Evolutionary conservation across 164 flowering plant genomes (phyloP).

Genomic region (Piper betle): DNA sequence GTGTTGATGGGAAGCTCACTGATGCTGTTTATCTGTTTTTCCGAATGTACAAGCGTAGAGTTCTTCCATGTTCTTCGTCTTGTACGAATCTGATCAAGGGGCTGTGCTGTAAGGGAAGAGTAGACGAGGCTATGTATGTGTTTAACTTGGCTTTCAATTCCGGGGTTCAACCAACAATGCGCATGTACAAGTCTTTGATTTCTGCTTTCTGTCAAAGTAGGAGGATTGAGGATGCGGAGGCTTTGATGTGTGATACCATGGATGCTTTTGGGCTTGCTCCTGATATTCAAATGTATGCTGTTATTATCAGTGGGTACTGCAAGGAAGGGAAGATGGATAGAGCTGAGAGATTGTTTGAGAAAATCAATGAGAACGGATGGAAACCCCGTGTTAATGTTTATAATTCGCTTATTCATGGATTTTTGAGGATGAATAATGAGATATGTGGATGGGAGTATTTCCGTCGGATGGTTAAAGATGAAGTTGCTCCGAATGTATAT

Average conservation of each 20-base stretch:
- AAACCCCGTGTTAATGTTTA: slow-evolving; percentile 37
- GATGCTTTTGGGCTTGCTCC: slow-evolving; percentile 28
- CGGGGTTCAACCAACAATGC: slow-evolving; percentile 19
- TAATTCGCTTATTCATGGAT: slow-evolving; percentile 49
- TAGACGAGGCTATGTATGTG: slow-evolving; percentile 33
- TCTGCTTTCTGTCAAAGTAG: slow-evolving; percentile 31
- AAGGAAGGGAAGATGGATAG: slow-evolving; percentile 36
- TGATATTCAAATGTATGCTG: slow-evolving; percentile 35
- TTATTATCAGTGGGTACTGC: slow-evolving; percentile 34
- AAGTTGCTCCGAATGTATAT: slow-evolving; percentile 28
- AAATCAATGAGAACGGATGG: slow-evolving; percentile 43
- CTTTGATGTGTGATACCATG: slow-evolving; percentile 28
- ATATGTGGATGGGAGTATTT: slow-evolving; percentile 22
- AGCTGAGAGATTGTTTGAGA: slow-evolving; percentile 35
- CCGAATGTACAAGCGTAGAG: slow-evolving; percentile 11
- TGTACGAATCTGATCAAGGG: slow-evolving; percentile 27
- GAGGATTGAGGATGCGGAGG: slow-evolving; percentile 34
- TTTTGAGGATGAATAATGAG: slow-evolving; percentile 23
- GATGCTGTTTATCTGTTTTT: slow-evolving; percentile 29
- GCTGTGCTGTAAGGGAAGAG: slow-evolving; percentile 25
- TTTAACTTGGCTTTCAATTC: slow-evolving; percentile 22
- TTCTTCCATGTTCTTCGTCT: slow-evolving; percentile 13
- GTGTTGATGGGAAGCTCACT: slow-evolving; percentile 14
- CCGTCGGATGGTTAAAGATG: slow-evolving; percentile 24
- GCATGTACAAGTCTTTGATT: slow-evolving; percentile 30